phyloP scores from a whole-genome alignment of 345 rosid species.

The Acer negundo region DNA sequence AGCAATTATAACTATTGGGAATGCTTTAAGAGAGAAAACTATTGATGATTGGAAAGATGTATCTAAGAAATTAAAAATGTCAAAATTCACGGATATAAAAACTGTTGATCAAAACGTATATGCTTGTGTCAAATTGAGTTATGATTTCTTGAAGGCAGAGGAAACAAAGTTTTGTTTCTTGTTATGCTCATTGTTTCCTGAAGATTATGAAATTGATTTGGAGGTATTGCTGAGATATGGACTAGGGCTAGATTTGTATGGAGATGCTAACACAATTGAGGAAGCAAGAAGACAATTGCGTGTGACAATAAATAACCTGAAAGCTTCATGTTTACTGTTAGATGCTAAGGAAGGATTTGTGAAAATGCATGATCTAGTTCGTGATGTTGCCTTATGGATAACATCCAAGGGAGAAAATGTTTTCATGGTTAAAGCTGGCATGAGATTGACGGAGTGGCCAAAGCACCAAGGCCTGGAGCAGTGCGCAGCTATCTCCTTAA shows the following conservation, averaged over 20 bases:
- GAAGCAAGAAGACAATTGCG: neutral
- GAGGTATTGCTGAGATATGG: slow-evolving; percentile 9
- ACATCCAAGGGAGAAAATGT: neutral
- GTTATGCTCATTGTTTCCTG: slow-evolving; percentile 23
- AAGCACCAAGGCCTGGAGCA: neutral
- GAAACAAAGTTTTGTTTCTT: slow-evolving; percentile 3
- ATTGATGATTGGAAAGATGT: slow-evolving; percentile 2
- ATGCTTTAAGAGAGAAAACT: neutral
- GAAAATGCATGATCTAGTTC: slow-evolving; percentile 14
- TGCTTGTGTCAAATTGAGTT: neutral
- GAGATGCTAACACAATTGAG: neutral
- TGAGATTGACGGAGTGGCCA: slow-evolving; percentile 11
- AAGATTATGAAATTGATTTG: neutral
- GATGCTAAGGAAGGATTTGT: neutral
- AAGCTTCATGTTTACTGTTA: slow-evolving; percentile 11
- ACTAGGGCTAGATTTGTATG: neutral
- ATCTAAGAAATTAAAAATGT: slow-evolving; percentile 4
- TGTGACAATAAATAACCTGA: neutral
- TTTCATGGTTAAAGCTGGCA: neutral
- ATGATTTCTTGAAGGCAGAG: neutral
- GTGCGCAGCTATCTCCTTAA: neutral
- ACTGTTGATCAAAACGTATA: neutral
- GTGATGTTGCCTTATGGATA: neutral
- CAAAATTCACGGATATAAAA: neutral
- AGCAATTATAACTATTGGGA: slow-evolving; percentile 7